Evolutionary conservation across 2,329 filamentous ascomycete genomes (phyloP), one percentile per base, ranked within the genome.

Genomic region (Cercospora citrullina): DNA sequence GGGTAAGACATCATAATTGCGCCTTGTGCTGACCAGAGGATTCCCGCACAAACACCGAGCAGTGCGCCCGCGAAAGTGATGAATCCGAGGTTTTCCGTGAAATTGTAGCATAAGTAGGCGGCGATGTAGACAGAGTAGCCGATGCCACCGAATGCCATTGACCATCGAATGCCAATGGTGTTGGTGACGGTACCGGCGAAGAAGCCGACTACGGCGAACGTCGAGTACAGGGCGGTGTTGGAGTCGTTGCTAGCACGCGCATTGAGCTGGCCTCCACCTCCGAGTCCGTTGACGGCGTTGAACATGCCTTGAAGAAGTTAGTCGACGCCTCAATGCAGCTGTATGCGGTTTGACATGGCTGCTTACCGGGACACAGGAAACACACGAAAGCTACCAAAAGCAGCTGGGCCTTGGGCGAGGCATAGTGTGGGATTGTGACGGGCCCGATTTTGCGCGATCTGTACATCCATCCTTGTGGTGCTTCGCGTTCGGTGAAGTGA

Each of bases 1-100:
- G 93, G 93, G 79, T 97, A 97, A 48, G 91, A 89, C 88, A 96
- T 94, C 90, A 94, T 94, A 76, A 94, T 92, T 68, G 91, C 89
- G 68, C 92, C 91, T 80, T 94, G 91, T 0, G 90, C 92, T 36
- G 90, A 90, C 92, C 92, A 95, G 42, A 95, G 84, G 45, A 94
- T 84, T 76, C 90, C 91, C 58, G 92, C 92, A 76, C 91, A 94
- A 66, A 92, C 82, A 79, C 92, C 92, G 58, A 94, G 87, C 69
- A 92, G 85, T 16, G 89, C 89, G 72, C 92, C 92, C 5, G 91
- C 87, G 73, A 94, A 93, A 74, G 91, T 87, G 77, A 89, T 88
- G 80, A 92, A 94, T 68, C 89, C 90, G 68, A 85, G 81, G 76
- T 90, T 90, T 64, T 82, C 66, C 23, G 84, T 91, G 81, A 92